A percentile compares a stretch with the other conserved stretches of the same genome.
Conservation (phyloP, 148 eudicot genomes). For the Fallopia convolvulus region DNA sequence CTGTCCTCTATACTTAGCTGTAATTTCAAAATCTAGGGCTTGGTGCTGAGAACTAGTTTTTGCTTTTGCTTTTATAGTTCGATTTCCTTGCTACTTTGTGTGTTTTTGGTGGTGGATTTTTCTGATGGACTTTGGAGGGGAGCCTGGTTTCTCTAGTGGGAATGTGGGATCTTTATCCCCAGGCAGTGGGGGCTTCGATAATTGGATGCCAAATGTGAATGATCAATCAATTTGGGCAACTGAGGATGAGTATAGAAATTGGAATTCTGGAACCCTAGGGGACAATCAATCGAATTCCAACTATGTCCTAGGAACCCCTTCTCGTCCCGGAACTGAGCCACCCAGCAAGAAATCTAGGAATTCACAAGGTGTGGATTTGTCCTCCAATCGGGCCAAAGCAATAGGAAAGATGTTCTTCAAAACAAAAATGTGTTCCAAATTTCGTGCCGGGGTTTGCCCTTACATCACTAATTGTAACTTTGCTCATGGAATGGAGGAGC, state of each 20-base stretch:
- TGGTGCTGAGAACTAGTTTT: constrained; percentile 2
- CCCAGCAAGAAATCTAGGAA: constrained; percentile 57
- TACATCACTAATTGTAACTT: constrained; percentile 87
- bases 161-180: constrained; percentile 6
- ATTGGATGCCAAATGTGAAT: constrained; percentile 24
- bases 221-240: constrained; percentile 47
- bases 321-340: constrained; percentile 46
- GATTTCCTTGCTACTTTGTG: neutral
- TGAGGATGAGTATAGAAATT: constrained; percentile 35
- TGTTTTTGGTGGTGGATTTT: neutral
- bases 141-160: constrained; percentile 17
- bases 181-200: constrained; percentile 15
- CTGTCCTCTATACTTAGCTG: neutral
- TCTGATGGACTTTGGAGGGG: constrained; percentile 27
- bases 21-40: neutral
- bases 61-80: neutral
- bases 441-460: constrained; percentile 87
- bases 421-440: constrained; percentile 85
- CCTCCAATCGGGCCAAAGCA: constrained; percentile 48
- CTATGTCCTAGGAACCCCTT: neutral
- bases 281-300: constrained; percentile 17
- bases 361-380: constrained; percentile 25
- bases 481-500: constrained; percentile 87
- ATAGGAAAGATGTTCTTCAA: constrained; percentile 97
- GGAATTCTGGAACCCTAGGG: constrained; percentile 17